Conservation (phyloP, 2,329 filamentous ascomycete genomes). For the Hypoxylon sp. region DNA sequence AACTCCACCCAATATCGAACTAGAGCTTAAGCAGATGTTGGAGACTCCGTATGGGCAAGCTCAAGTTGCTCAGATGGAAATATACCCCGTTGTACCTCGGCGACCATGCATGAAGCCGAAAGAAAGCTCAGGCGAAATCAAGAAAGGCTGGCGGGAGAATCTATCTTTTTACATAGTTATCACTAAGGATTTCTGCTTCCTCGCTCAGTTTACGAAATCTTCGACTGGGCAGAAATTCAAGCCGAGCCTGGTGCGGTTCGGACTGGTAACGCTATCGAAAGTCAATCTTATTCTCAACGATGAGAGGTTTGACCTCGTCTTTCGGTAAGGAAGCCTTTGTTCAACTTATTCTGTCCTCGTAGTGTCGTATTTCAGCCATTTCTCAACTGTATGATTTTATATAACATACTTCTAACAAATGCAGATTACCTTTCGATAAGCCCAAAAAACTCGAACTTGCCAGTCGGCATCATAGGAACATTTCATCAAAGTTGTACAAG, state of each 20-base stretch:
- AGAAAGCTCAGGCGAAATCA: conserved; percentile 59
- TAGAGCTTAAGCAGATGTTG: conserved; percentile 64
- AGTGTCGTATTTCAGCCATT: conserved; percentile 23
- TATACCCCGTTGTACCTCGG: conserved; percentile 69
- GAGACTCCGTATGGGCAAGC: conserved; percentile 60
- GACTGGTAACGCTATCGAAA: conserved; percentile 66
- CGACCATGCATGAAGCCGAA: conserved; percentile 59
- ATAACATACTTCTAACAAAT: conserved; percentile 31
- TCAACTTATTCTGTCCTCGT: neutral
- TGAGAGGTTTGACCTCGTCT: conserved; percentile 69
- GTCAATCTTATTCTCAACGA: conserved; percentile 68
- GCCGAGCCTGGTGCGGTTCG: conserved; percentile 65
- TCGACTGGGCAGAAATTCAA: conserved; percentile 63
- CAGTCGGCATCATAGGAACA: conserved; percentile 68
- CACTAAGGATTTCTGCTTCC: conserved; percentile 67
- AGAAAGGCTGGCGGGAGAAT: conserved; percentile 64
- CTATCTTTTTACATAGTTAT: conserved; percentile 69
- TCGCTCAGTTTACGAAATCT: conserved; percentile 66
- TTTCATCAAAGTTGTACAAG: conserved; percentile 68
- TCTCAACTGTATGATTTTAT: neutral
- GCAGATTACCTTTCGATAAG: conserved; percentile 60
- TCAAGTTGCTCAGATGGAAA: conserved; percentile 56
- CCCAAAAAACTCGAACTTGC: conserved; percentile 66
- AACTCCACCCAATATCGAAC: conserved; percentile 63
- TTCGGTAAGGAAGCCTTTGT: conserved; percentile 61